These are phyloP conservation scores for Saccharum hybrid DNA, from an alignment of 202 grass and related monocot species.

Conservation along the genomic window DNA sequence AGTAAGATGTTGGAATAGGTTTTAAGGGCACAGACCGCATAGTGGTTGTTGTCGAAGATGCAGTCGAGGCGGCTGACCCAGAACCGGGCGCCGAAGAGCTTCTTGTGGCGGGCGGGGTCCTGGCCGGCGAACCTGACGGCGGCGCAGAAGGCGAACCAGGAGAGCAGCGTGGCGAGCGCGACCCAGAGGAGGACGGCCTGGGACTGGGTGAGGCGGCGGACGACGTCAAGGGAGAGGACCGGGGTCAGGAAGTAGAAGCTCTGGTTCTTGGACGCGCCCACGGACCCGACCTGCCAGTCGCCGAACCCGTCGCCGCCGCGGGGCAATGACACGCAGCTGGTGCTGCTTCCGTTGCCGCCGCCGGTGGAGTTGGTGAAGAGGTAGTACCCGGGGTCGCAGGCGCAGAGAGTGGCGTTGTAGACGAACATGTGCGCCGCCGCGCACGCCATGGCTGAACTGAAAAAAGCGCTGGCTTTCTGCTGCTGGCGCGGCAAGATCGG, in stretches of 20 bases:
- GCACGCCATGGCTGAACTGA: slow-evolving; percentile 52
- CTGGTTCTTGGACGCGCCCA: slow-evolving; percentile 54
- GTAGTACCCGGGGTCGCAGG: slow-evolving; percentile 85
- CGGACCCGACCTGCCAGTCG: slow-evolving; percentile 74
- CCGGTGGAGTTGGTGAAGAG: slow-evolving; percentile 37
- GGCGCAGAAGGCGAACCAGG: slow-evolving; percentile 81
- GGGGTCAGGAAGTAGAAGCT: slow-evolving; percentile 72
- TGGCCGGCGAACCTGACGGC: slow-evolving; percentile 55
- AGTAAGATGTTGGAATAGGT: not conserved
- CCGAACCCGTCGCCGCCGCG: slow-evolving; percentile 35
- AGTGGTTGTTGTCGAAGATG: slow-evolving; percentile 76
- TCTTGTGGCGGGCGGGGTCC: slow-evolving; percentile 52
- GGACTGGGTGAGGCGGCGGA: slow-evolving; percentile 84
- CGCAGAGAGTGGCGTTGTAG: slow-evolving; percentile 73
- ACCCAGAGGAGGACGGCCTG: slow-evolving; percentile 85
- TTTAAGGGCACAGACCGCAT: slow-evolving; percentile 51
- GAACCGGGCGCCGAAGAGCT: slow-evolving; percentile 65
- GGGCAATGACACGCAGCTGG: slow-evolving; percentile 36
- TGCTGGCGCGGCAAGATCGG: not conserved
- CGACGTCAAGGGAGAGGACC: slow-evolving; percentile 69
- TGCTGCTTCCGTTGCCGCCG: slow-evolving; percentile 8
- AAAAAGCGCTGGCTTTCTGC: not conserved
- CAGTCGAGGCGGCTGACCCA: slow-evolving; percentile 81
- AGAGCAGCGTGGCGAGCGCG: slow-evolving; percentile 55
- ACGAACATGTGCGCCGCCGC: slow-evolving; percentile 63